These are phyloP conservation scores for Oldenlandia corymbosa DNA, from an alignment of 257 asterid species.

Conservation along the genomic window DNA sequence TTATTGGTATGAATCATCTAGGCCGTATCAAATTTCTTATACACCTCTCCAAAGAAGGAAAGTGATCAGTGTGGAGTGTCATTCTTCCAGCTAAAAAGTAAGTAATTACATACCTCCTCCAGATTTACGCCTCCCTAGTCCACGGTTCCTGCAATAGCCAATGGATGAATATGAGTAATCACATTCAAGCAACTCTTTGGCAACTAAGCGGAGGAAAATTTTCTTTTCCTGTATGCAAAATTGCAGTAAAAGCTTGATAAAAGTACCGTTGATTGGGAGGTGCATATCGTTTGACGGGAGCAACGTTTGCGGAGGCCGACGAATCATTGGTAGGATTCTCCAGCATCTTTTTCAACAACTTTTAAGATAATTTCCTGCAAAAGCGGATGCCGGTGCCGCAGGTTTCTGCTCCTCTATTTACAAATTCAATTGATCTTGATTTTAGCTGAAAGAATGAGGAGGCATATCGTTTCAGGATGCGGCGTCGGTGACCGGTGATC, in stretches of 20 bases:
- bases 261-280: conserved; percentile 86
- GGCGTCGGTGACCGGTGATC: conserved; percentile 8
- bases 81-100: background rate
- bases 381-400: too few species aligned
- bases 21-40: too few species aligned
- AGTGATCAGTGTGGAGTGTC: background rate
- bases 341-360: conserved; percentile 41
- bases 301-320: conserved; percentile 46
- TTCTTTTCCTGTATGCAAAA: background rate
- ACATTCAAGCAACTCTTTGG: background rate
- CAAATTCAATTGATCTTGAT: background rate
- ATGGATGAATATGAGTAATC: conserved; percentile 1
- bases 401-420: background rate
- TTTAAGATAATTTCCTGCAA: background rate
- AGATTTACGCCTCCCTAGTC: conserved; percentile 87
- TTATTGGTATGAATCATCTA: background rate
- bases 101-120: conserved; percentile 60
- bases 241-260: background rate
- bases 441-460: conserved; percentile 2
- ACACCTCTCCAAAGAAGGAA: too few species aligned
- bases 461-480: conserved; percentile 10
- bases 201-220: background rate
- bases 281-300: conserved; percentile 77
- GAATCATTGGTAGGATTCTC: conserved; percentile 63
- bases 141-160: conserved; percentile 61